A percentile compares a stretch with the other conserved stretches of the same genome.
phyloP scores from a whole-genome alignment of 495 filamentous ascomycete species.

The Hypoxylon trugodes region DNA sequence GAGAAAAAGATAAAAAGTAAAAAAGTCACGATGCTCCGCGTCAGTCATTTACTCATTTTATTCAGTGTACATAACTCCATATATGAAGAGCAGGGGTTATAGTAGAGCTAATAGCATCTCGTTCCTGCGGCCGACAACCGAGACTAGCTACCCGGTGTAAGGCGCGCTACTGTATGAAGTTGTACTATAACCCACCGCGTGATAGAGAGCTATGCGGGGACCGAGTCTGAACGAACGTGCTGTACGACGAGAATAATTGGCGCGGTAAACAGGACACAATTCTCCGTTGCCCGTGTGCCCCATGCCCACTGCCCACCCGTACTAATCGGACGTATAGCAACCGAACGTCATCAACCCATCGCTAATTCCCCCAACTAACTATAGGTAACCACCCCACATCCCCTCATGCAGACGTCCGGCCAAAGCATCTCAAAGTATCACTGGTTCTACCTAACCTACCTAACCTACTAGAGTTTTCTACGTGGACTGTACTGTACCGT shows the following conservation, averaged over 20 bases:
- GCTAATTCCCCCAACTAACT: too few relatives aligned
- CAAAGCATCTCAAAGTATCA: constrained; percentile 5
- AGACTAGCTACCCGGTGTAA: constrained; percentile 23
- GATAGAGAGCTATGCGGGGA: constrained; percentile 34
- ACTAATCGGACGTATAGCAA: constrained; percentile 37
- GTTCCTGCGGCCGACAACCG: constrained; percentile 29
- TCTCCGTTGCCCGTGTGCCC: constrained; percentile 20
- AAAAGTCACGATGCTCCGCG: constrained; percentile 10
- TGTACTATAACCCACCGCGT: constrained; percentile 24
- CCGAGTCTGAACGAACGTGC: constrained; percentile 14
- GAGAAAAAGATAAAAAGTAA: too few relatives aligned
- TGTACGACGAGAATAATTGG: constrained; percentile 31
- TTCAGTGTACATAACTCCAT: too few relatives aligned
- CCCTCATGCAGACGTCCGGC: constrained; percentile 23
- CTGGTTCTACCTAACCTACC: too few relatives aligned
- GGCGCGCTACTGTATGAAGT: constrained; percentile 32
- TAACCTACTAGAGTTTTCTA: constrained; percentile 24
- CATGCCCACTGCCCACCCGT: constrained; percentile 23
- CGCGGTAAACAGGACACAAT: constrained; percentile 29
- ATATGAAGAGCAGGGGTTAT: background rate
- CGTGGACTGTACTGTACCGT: too few relatives aligned
- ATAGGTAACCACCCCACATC: constrained; percentile 36
- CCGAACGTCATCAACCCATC: constrained; percentile 38
- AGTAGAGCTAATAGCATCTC: constrained; percentile 3
- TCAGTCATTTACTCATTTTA: background rate